These are phyloP conservation scores for Harringtonia lauricola DNA, from an alignment of 2,329 filamentous ascomycete genomes.

Conservation along the genomic window DNA sequence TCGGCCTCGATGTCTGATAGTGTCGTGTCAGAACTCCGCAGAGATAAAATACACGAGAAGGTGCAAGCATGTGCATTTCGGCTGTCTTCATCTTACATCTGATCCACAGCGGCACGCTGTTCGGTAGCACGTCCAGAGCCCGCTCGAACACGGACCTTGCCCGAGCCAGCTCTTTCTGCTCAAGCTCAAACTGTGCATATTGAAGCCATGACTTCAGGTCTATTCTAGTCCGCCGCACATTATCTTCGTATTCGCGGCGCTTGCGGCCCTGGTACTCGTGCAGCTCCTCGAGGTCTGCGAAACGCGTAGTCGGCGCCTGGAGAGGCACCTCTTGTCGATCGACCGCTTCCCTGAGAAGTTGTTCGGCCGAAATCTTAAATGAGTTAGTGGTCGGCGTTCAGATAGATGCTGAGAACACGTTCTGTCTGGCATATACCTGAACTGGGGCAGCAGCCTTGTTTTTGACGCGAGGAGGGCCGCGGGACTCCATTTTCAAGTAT, in stretches of 20 bases:
- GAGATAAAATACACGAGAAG: neutral
- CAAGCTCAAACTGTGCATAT: slow-evolving; percentile 93
- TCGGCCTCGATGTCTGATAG: slow-evolving; percentile 79
- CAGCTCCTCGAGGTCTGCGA: slow-evolving; percentile 92
- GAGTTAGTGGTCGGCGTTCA: no score
- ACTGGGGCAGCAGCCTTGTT: slow-evolving; percentile 88
- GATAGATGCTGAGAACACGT: neutral
- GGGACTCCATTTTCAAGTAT: slow-evolving; percentile 61
- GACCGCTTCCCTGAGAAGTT: slow-evolving; percentile 92
- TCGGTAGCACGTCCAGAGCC: slow-evolving; percentile 83
- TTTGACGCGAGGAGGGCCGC: slow-evolving; percentile 91
- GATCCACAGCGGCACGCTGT: slow-evolving; percentile 79
- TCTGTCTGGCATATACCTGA: slow-evolving; percentile 36
- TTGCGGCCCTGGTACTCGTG: slow-evolving; percentile 96
- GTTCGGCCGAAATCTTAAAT: slow-evolving; percentile 96
- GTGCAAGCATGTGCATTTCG: no score
- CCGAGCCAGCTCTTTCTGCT: slow-evolving; percentile 92
- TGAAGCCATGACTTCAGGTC: slow-evolving; percentile 99
- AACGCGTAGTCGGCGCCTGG: slow-evolving; percentile 86
- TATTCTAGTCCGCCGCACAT: slow-evolving; percentile 86
- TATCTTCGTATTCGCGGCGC: slow-evolving; percentile 93
- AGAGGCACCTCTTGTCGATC: slow-evolving; percentile 85
- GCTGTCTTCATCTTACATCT: no score
- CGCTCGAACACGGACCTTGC: slow-evolving; percentile 91
- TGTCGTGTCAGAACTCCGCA: slow-evolving; percentile 12